Evolutionary conservation across 176 grass and related monocot genomes (phyloP).

Genomic region (Neostapfia colusana): DNA sequence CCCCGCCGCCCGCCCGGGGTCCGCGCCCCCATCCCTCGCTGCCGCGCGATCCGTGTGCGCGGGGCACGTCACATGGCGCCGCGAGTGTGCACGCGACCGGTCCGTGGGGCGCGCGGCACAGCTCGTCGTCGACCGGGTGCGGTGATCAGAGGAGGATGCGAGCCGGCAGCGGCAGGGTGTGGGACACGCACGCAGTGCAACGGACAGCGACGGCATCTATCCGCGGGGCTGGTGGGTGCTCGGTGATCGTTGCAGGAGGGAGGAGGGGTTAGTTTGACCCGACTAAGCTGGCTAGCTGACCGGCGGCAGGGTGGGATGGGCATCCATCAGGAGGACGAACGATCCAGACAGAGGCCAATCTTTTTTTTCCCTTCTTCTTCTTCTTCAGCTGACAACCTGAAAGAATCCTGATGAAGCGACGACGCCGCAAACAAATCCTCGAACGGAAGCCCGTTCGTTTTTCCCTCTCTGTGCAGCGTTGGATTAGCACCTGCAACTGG

Average conservation of each 20-base stretch:
- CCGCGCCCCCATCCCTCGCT: conserved; percentile 41
- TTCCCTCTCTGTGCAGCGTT: too few species aligned
- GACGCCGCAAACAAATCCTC: too few species aligned
- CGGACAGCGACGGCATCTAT: neutral
- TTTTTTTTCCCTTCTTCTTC: too few species aligned
- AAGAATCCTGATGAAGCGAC: too few species aligned
- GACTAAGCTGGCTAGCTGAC: neutral
- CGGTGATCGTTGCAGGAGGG: neutral
- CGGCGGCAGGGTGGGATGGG: conserved; percentile 31
- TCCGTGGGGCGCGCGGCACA: too few species aligned
- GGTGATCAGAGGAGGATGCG: too few species aligned
- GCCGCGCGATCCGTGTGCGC: neutral
- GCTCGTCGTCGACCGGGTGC: too few species aligned
- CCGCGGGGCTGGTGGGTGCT: neutral
- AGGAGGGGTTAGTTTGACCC: too few species aligned
- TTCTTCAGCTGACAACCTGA: too few species aligned
- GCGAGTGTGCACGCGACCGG: too few species aligned
- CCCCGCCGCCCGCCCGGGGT: neutral
- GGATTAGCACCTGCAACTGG: too few species aligned
- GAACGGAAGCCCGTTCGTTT: too few species aligned
- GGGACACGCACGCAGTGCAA: neutral
- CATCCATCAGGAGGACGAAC: neutral
- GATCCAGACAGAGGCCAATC: neutral
- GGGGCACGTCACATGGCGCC: neutral
- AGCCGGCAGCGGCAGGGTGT: neutral